Evolutionary conservation across 192 early-diverging fungal species (phyloP), one percentile per base, ranked within the genome.

Genomic region (Pilobolus umbonatus): DNA sequence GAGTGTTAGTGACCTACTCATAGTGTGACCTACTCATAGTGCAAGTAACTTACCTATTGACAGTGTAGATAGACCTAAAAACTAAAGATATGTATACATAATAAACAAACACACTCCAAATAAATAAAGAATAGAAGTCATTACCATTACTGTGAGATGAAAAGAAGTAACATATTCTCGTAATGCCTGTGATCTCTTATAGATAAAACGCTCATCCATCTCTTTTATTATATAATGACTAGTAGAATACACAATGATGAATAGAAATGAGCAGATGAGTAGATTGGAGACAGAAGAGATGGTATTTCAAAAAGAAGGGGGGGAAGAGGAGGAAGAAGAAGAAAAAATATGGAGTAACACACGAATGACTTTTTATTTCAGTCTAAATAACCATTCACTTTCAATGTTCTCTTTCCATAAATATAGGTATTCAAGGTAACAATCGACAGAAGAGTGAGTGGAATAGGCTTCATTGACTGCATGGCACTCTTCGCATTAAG

Each of bases 301-400:
- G 14, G 15, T 7, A 19, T 38, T 32, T 19, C 26, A 5, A 5
- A 21, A 48, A 28, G 19, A 14, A 58, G 35, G 17, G 6, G 21
- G 24, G 32, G 29, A 28, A 34, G 6, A 32, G 31, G 30, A 21
- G 17, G 10, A 26, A 21, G 40, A 25, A 34, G 29, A 31, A 14
- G 36, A 28, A 22, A 24, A 24, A 24, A 8, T 21, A 28, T 17
- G 8, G n/a, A n/a, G 21, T 44, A 25, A 3, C 5, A 39, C 19
- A 55, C 35, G 31, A 24, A 29, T n/a, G n/a, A n/a, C n/a, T n/a
- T n/a, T n/a, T n/a, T n/a, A n/a, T n/a, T n/a, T n/a, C n/a, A n/a
- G n/a, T 44, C 28, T 4, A 73, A 22, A 40, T 73, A 73, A 21
- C 71, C 71, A 64, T 63, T 66, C 36, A 67, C 64, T 38, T 67